A percentile compares a stretch with the other conserved stretches of the same genome.
Conservation (phyloP, 805 yeast genomes). For the Starmera caribaea region DNA sequence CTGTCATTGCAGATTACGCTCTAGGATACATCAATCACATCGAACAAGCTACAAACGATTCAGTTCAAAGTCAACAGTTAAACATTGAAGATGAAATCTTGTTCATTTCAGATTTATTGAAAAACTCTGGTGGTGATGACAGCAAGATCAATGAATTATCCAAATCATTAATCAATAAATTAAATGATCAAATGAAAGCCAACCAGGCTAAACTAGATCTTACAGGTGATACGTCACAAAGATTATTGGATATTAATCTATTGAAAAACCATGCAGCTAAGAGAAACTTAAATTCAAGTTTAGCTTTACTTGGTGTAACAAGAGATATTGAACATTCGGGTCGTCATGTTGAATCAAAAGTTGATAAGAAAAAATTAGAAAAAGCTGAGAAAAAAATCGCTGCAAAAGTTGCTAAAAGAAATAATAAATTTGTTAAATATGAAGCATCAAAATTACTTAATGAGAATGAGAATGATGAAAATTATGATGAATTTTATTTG, state of each 20-base stretch:
- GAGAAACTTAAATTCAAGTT: slow-evolving; percentile 65
- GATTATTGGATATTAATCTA: slow-evolving; percentile 73
- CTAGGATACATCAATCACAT: slow-evolving; percentile 84
- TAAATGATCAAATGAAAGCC: slow-evolving; percentile 45
- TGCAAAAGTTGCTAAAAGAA: slow-evolving; percentile 85
- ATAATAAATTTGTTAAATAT: slow-evolving; percentile 73
- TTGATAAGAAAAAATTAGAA: slow-evolving; percentile 91
- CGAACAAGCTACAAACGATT: slow-evolving; percentile 68
- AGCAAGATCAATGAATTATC: slow-evolving; percentile 44
- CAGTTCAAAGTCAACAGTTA: slow-evolving; percentile 67
- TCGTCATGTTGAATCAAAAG: slow-evolving; percentile 85
- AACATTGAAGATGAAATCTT: slow-evolving; percentile 58
- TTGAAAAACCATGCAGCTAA: slow-evolving; percentile 50
- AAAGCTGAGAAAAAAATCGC: slow-evolving; percentile 97
- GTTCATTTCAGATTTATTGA: slow-evolving; percentile 55
- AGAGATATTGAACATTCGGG: slow-evolving; percentile 88
- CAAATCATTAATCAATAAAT: slow-evolving; percentile 34
- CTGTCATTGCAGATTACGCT: slow-evolving; percentile 80
- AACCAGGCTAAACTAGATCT: slow-evolving; percentile 66
- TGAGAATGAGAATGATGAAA: slow-evolving; percentile 47
- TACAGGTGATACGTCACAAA: slow-evolving; percentile 81
- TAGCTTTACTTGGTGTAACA: slow-evolving; percentile 69
- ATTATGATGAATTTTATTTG: slow-evolving; percentile 91
- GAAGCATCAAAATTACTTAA: slow-evolving; percentile 88
- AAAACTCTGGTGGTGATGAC: slow-evolving; percentile 74